A percentile compares a stretch with the other conserved stretches of the same genome.
phyloP scores from a whole-genome alignment of 768 basidiomycete species.

The Trametes sanguinea region DNA sequence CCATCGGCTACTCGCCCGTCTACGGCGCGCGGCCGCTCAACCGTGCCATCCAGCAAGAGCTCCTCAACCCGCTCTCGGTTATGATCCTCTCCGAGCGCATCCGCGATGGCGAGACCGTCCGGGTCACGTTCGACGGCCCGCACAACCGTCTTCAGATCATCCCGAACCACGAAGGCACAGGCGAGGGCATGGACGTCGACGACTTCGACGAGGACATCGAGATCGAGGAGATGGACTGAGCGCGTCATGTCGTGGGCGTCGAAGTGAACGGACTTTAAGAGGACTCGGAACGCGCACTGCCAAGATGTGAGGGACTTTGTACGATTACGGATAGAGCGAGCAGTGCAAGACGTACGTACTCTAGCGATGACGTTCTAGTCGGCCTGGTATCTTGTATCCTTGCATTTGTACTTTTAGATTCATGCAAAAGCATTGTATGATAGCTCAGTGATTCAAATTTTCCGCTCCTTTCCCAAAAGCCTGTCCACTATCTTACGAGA shows the following conservation, averaged over 20 bases:
- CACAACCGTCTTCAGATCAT: constrained; percentile 75
- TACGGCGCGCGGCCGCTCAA: constrained; percentile 95
- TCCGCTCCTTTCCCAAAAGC: neutral
- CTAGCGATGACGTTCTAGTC: constrained; percentile 3
- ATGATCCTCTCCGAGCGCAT: constrained; percentile 83
- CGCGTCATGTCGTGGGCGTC: neutral
- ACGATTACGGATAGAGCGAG: neutral
- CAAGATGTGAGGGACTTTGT: neutral
- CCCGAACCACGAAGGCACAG: constrained; percentile 76
- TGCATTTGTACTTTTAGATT: constrained; percentile 19
- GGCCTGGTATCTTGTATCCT: neutral
- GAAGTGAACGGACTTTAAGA: neutral
- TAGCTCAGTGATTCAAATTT: constrained; percentile 11
- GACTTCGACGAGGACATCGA: constrained; percentile 58
- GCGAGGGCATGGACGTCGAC: constrained; percentile 62
- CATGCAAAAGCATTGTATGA: constrained; percentile 15
- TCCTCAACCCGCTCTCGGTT: constrained; percentile 88
- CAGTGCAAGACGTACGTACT: neutral
- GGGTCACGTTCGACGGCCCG: constrained; percentile 77
- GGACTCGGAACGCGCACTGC: neutral
- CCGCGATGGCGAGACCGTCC: constrained; percentile 76
- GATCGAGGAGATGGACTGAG: constrained; percentile 70
- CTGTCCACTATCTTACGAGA: too few relatives aligned
- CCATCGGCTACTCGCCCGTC: constrained; percentile 73
- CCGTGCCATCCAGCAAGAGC: constrained; percentile 86